Evolutionary conservation across 2,329 filamentous ascomycete genomes (phyloP), one percentile per base, ranked within the genome.

Genomic region (Trichoderma lentiforme): DNA sequence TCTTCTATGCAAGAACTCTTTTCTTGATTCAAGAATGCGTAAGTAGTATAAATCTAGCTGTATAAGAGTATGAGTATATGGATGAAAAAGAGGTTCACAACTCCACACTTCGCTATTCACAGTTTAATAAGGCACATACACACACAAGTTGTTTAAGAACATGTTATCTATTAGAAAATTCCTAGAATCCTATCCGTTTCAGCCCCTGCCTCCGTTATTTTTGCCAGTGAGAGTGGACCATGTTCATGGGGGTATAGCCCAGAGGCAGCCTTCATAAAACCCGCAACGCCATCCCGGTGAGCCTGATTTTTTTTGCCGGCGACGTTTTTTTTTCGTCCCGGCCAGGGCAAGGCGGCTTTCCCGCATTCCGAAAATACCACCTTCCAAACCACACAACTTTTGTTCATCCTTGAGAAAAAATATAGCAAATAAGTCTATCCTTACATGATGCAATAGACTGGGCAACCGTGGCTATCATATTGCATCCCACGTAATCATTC

Each of bases 381-480:
- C 77, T 77, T 77, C 75, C 77, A 73, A 73, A 78, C 75, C 79
- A 76, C 75, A 73, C 75, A 79, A 79, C 75, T 79, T 81, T 82
- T 76, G 76, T 76, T 77, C 77, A 77, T 78, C 78, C 77, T 78
- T 80, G 77, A 77, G 78, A 76, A 78, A 76, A 78, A 80, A 79
- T 80, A 79, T 82, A 79, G 79, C 80, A 81, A 81, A 78, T 74
- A 81, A 81, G 77, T 82, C 81, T 83, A 82, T 80, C 81, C 77
- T 80, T 82, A 81, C 79, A 82, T 79, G 77, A 81, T 79, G 78
- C 76, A 80, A 65, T 73, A 73, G 69, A 73, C 68, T 63, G 51
- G 60, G 51, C 62, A 75, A 76, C 74, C 75, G 74, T 78, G 77
- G 75, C 75, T 77, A 76, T 71, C 73, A 75, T 76, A 75, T 77